Percentiles rank a stretch among this genome's conserved stretches.
These are phyloP conservation scores for Podila verticillata DNA, from an alignment of 192 early-diverging fungal species.

Conservation along the genomic window DNA sequence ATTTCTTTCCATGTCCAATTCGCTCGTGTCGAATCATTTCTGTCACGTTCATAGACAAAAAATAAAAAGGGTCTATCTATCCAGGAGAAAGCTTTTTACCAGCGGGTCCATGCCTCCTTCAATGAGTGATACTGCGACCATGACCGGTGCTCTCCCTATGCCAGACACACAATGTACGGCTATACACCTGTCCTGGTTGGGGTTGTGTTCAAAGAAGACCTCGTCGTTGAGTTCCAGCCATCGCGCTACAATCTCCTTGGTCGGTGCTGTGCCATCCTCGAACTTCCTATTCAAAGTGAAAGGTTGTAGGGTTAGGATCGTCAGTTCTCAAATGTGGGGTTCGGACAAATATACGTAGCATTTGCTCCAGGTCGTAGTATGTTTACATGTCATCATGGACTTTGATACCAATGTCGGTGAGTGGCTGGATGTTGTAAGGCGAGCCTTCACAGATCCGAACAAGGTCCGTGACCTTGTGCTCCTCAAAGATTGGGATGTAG, in stretches of 20 bases:
- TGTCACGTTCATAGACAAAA: too few relatives aligned
- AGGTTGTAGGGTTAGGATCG: background rate
- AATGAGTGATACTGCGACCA: slow-evolving; percentile 77
- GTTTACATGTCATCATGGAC: slow-evolving; percentile 67
- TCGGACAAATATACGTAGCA: background rate
- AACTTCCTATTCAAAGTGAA: slow-evolving; percentile 54
- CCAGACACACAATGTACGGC: slow-evolving; percentile 80
- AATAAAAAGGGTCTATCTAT: background rate
- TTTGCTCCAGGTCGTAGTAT: background rate
- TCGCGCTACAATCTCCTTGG: slow-evolving; percentile 26
- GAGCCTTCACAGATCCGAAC: slow-evolving; percentile 72
- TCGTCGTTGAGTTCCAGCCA: slow-evolving; percentile 53
- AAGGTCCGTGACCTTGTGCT: slow-evolving; percentile 68
- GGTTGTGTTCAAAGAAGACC: slow-evolving; percentile 24
- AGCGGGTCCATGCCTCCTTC: slow-evolving; percentile 79
- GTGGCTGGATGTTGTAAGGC: slow-evolving; percentile 62
- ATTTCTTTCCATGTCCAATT: too few relatives aligned
- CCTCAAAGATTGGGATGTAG: slow-evolving; percentile 62
- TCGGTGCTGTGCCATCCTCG: slow-evolving; percentile 71
- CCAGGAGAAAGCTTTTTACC: slow-evolving; percentile 33
- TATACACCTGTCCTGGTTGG: slow-evolving; percentile 25
- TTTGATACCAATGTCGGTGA: slow-evolving; percentile 61
- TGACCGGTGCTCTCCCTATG: slow-evolving; percentile 75
- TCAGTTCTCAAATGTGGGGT: background rate
- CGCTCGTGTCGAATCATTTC: too few relatives aligned